phyloP scores from a whole-genome alignment of 2,329 filamentous ascomycete genomes.

The Fusarium sp. region DNA sequence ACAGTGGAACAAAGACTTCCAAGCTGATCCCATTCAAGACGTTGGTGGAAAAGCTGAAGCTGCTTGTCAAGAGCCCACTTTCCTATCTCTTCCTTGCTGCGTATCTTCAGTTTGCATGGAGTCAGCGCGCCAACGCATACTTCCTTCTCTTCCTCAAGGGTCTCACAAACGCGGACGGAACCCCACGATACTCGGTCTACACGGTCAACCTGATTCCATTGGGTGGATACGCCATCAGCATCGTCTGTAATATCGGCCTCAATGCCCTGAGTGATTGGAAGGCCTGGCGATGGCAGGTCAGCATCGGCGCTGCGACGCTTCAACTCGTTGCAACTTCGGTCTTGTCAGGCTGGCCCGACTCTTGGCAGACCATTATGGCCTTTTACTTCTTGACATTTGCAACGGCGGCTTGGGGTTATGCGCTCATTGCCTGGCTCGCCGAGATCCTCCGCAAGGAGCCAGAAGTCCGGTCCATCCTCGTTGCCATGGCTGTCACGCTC shows the following conservation, averaged over 20 bases:
- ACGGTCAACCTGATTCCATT: conserved; percentile 66
- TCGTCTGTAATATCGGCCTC: conserved; percentile 65
- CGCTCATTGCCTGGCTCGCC: conserved; percentile 46
- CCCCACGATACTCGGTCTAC: conserved; percentile 44
- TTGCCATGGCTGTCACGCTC: conserved; percentile 33
- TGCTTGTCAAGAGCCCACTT: conserved; percentile 25
- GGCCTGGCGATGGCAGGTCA: conserved; percentile 61
- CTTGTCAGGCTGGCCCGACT: conserved; percentile 36
- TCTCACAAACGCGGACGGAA: conserved; percentile 33
- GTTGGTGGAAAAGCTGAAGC: conserved; percentile 25
- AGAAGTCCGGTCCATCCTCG: conserved; percentile 40
- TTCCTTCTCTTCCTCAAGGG: conserved; percentile 51
- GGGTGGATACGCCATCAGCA: conserved; percentile 50
- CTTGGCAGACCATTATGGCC: conserved; percentile 44
- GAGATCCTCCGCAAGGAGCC: conserved; percentile 47
- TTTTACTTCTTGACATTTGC: conserved; percentile 52
- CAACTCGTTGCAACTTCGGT: conserved; percentile 49
- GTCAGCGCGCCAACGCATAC: conserved; percentile 52
- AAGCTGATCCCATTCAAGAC: conserved; percentile 34
- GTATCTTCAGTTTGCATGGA: conserved; percentile 49
- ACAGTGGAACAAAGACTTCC: conserved; percentile 32
- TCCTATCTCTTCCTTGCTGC: conserved; percentile 49
- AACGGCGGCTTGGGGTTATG: conserved; percentile 49
- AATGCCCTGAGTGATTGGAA: conserved; percentile 63
- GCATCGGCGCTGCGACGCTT: conserved; percentile 59